Evolutionary conservation across 495 filamentous ascomycete species (phyloP), one percentile per base, ranked within the genome.

Genomic region (Astrocystis sublimbata): DNA sequence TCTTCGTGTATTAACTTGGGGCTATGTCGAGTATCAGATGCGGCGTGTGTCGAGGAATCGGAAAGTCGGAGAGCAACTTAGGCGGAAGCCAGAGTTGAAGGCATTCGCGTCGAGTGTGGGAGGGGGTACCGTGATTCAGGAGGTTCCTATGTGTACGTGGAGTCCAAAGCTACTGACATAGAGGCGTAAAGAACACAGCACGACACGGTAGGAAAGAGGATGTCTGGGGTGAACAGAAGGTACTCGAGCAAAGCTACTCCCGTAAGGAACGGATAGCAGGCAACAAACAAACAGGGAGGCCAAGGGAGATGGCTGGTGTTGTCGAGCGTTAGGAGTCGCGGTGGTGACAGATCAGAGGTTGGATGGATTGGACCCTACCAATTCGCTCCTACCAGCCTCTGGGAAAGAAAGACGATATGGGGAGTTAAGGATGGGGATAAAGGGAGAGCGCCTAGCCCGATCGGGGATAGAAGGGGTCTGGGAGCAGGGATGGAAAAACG

Each of bases 81-180:
- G 49, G 60, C 57, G 59, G 24, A 62, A 62, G 53, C 52, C 62
- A 52, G 40, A 65, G 63, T 61, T 66, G 60, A 64, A 72, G 68
- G 65, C 70, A 72, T 72, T 40, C 70, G 70, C 61, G 58, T 65
- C 42, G 54, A 67, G 65, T 57, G 38, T 53, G 55, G 47, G 63
- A 42, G 43, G 57, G 49, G 17, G 56, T 47, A 28, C 56, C 42
- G 60, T 21, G 45, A 31, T 50, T 46, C 33, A 54, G 40, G 30
- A 45, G 40, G 49, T 43, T 56, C 60, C 36, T 42, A 64, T 53
- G 59, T 49, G 59, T 42, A 64, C 58, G 59, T 49, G 59, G 63
- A 65, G 60, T 56, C 13, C 35, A 35, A 31, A 54, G 30, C 62
- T 43, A 35, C 60, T 36, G 26, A 64, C 67, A 62, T 43, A 51